These are phyloP conservation scores for Fusarium multiceps DNA, from an alignment of 2,329 filamentous ascomycete species.

Conservation along the genomic window DNA sequence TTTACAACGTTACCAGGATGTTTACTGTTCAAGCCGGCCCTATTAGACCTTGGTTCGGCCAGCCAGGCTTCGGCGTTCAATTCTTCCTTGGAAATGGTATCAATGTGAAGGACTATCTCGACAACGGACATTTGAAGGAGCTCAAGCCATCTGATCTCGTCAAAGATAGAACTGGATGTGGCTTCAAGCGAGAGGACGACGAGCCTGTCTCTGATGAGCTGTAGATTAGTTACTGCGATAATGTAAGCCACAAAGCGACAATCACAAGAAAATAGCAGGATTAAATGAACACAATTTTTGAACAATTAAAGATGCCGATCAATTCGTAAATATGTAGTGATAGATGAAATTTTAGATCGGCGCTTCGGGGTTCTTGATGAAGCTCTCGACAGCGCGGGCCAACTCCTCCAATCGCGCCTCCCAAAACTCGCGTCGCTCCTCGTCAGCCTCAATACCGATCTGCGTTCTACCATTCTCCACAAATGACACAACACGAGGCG, in stretches of 20 bases:
- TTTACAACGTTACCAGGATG: constrained; percentile 15
- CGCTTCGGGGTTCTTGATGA: constrained; percentile 25
- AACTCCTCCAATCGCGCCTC: constrained; percentile 42
- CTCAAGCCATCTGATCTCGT: not conserved
- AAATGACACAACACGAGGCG: constrained; percentile 44
- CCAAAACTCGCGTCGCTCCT: constrained; percentile 44
- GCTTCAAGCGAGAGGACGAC: not conserved
- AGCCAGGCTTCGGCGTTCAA: constrained; percentile 26
- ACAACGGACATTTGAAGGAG: not conserved
- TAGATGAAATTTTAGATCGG: not conserved
- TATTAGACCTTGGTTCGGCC: constrained; percentile 28
- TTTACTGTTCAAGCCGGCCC: constrained; percentile 31
- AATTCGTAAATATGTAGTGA: not conserved
- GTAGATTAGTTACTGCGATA: not conserved
- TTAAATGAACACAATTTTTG: not conserved
- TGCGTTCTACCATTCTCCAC: constrained; percentile 38
- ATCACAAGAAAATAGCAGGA: not conserved
- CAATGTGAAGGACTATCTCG: constrained; percentile 17
- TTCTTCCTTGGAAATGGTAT: constrained; percentile 26
- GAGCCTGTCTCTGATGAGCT: not conserved
- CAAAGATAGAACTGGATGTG: constrained; percentile 13
- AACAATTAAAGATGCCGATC: not conserved
- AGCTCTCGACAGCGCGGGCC: constrained; percentile 32
- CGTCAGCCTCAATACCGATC: constrained; percentile 46
- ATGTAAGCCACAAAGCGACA: not conserved